Evolutionary conservation across 23 red algal genomes (phyloP).

Genomic region (Agarophyton chilense): DNA sequence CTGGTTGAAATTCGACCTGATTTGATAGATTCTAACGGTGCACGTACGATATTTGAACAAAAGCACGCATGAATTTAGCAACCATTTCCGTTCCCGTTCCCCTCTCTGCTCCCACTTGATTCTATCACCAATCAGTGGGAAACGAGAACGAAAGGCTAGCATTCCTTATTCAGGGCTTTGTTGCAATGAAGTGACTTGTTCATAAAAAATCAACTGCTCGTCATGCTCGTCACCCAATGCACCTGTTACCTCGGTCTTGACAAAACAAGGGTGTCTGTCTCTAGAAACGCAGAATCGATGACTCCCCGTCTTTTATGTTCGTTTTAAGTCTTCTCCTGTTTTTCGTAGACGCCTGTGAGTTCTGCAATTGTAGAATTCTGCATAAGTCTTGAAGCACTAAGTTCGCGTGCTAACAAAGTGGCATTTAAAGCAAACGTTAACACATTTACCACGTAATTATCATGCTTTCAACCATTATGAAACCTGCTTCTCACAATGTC

Average conservation of each 20-base stretch:
- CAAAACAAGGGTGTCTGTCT: not conserved
- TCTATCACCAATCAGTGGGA: not conserved
- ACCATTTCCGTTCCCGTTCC: no score
- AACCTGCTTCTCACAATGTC: not conserved
- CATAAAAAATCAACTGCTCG: not conserved
- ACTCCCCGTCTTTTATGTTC: not conserved
- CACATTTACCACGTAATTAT: conserved; percentile 31
- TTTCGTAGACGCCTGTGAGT: not conserved
- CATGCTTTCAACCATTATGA: conserved; percentile 34
- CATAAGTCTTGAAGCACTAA: conserved; percentile 22
- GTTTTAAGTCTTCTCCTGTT: not conserved
- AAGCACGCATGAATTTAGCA: no score
- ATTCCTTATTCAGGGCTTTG: conserved; percentile 28
- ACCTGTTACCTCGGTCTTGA: not conserved
- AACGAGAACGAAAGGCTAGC: not conserved
- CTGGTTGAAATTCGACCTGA: not conserved
- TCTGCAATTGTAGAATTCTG: conserved; percentile 29
- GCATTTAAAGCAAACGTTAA: conserved; percentile 2
- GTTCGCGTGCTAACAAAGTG: not conserved
- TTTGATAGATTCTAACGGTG: conserved; percentile 23
- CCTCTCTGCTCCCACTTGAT: not conserved
- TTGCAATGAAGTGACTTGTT: not conserved
- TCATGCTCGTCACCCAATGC: not conserved
- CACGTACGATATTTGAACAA: conserved; percentile 22
- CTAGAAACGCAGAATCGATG: conserved; percentile 27